Conservation (phyloP, 2,329 filamentous ascomycete genomes). For the Alternaria solani region DNA sequence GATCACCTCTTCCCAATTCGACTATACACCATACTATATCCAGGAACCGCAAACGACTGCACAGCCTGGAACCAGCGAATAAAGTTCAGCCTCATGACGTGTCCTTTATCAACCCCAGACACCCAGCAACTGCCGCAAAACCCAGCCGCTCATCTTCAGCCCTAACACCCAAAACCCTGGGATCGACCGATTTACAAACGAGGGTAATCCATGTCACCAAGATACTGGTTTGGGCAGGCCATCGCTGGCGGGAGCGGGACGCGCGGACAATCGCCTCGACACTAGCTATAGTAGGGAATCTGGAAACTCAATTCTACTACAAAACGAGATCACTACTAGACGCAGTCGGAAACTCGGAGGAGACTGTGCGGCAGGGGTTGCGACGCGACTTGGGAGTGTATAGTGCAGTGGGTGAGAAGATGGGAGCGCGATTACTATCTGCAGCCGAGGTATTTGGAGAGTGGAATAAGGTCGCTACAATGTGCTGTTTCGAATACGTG, state of each 20-base stretch:
- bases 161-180: neutral
- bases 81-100: constrained; percentile 1
- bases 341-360: neutral
- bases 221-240: constrained; percentile 1
- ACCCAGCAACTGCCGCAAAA: neutral
- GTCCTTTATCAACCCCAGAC: neutral
- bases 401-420: neutral
- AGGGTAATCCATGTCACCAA: neutral
- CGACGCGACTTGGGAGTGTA: neutral
- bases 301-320: neutral
- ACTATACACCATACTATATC: neutral
- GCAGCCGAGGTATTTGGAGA: neutral
- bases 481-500: neutral
- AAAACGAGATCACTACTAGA: neutral
- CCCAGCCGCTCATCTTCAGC: constrained; percentile 2
- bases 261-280: neutral
- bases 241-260: constrained; percentile 3
- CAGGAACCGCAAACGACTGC: neutral
- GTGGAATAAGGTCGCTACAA: neutral
- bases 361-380: neutral
- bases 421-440: neutral
- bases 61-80: neutral
- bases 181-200: neutral
- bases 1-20: no score
- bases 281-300: neutral